A percentile compares a stretch with the other conserved stretches of the same genome.
Evolutionary conservation across 768 basidiomycete genomes (phyloP).

Genomic region (Tricholoma furcatifolium): DNA sequence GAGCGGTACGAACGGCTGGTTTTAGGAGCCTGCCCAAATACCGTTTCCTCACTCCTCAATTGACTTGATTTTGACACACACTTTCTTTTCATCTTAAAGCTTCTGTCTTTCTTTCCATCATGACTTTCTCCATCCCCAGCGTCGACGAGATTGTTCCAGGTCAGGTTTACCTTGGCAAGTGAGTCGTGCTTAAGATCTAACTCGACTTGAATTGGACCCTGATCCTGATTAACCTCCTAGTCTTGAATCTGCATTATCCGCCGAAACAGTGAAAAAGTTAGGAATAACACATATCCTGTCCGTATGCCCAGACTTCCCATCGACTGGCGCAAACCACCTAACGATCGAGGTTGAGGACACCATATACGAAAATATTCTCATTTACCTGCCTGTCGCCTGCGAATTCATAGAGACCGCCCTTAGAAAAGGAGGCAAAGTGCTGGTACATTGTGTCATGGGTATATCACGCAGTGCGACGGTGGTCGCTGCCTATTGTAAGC

Average conservation of each 20-base stretch:
- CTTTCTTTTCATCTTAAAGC: neutral
- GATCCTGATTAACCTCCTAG: conserved; percentile 21
- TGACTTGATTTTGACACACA: neutral
- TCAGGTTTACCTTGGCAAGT: no score
- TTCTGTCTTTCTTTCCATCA: neutral
- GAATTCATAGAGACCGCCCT: conserved; percentile 63
- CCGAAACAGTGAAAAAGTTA: no score
- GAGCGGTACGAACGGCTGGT: no score
- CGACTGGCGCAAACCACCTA: conserved; percentile 40
- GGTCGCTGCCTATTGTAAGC: no score
- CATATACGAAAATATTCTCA: conserved; percentile 55
- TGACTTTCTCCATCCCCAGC: conserved; percentile 20
- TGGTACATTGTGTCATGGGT: conserved; percentile 77
- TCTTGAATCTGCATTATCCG: conserved; percentile 34
- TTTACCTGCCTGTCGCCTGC: conserved; percentile 60
- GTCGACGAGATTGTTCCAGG: conserved; percentile 35
- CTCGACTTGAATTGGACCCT: neutral
- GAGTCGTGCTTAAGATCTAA: conserved; percentile 15
- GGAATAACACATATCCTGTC: no score
- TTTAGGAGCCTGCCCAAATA: no score
- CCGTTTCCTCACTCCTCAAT: neutral
- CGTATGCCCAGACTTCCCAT: conserved; percentile 56
- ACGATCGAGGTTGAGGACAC: conserved; percentile 41
- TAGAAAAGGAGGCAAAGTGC: conserved; percentile 48
- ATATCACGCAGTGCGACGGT: conserved; percentile 69